phyloP scores from a whole-genome alignment of 306 rosid genomes.

The Chamaecrista fasciculata region DNA sequence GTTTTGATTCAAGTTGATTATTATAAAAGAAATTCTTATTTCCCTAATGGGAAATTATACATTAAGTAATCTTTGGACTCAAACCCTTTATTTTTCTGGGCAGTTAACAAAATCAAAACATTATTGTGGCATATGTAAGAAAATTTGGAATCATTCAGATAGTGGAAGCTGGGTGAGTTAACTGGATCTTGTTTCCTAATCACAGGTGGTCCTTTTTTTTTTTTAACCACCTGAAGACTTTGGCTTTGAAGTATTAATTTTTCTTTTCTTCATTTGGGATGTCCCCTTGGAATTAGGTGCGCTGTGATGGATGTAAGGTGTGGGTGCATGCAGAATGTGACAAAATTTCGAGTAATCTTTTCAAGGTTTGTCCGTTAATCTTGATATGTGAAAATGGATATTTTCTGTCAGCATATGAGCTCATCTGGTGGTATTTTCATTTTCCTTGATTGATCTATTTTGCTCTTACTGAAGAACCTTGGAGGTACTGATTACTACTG shows the following conservation, averaged over 20 bases:
- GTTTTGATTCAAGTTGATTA: slow-evolving; percentile 26
- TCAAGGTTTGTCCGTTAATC: slow-evolving; percentile 56
- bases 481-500: slow-evolving; percentile 91
- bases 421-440: slow-evolving; percentile 30
- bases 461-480: slow-evolving; percentile 54
- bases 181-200: slow-evolving; percentile 21
- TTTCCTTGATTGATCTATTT: slow-evolving; percentile 33
- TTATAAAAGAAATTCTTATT: slow-evolving; percentile 23
- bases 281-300: slow-evolving; percentile 61
- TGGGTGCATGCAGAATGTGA: slow-evolving; percentile 99
- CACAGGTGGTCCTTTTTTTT: background rate
- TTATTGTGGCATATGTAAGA: slow-evolving; percentile 94
- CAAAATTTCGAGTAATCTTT: slow-evolving; percentile 70
- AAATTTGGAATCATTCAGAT: slow-evolving; percentile 82
- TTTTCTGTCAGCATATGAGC: slow-evolving; percentile 24
- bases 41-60: slow-evolving; percentile 18
- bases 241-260: slow-evolving; percentile 13
- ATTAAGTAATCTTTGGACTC: slow-evolving; percentile 23
- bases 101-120: slow-evolving; percentile 86
- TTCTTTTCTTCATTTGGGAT: slow-evolving; percentile 9
- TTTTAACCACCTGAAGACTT: slow-evolving; percentile 13
- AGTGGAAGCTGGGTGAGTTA: slow-evolving; percentile 96
- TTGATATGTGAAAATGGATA: slow-evolving; percentile 16
- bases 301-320: slow-evolving; percentile 95
- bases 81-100: slow-evolving; percentile 19